A percentile compares a stretch with the other conserved stretches of the same genome.
Conservation (phyloP, 306 rosid genomes). For the Luffa aegyptiaca region DNA sequence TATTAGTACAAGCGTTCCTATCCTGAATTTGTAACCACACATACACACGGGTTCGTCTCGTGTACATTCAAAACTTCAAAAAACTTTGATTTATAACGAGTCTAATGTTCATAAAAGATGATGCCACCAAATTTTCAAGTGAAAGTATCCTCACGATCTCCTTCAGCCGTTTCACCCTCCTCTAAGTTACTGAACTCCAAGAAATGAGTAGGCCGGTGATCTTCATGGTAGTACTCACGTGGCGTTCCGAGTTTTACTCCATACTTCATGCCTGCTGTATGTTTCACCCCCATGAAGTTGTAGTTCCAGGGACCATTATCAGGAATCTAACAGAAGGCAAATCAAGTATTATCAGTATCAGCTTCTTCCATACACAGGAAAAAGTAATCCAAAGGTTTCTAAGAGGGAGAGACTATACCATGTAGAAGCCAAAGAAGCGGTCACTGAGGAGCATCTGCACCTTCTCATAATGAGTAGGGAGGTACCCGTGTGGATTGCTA, state of each 20-base stretch:
- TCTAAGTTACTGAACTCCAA: constrained; percentile 91
- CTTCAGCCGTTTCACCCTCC: constrained; percentile 78
- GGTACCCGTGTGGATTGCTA: constrained; percentile 97
- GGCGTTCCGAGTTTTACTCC: constrained; percentile 91
- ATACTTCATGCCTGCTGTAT: constrained; percentile 80
- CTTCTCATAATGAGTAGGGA: constrained; percentile 95
- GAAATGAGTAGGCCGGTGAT: constrained; percentile 94
- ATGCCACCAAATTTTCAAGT: constrained; percentile 16
- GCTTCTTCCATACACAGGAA: background rate
- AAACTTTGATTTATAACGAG: background rate
- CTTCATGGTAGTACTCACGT: constrained; percentile 82
- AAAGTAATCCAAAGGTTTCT: background rate
- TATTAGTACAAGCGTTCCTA: background rate
- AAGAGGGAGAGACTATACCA: constrained; percentile 37
- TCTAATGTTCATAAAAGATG: background rate
- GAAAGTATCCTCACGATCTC: constrained; percentile 83
- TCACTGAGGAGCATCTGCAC: constrained; percentile 99
- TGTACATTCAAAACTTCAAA: background rate
- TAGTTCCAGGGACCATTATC: constrained; percentile 99
- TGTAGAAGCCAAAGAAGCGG: constrained; percentile 94
- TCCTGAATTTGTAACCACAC: background rate
- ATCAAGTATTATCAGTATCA: background rate
- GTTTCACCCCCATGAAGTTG: constrained; percentile 98
- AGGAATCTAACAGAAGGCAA: constrained; percentile 44
- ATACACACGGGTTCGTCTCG: background rate